Percentiles rank a stretch among this genome's conserved stretches.
Evolutionary conservation across 768 basidiomycete genomes (phyloP).

Genomic region (Lenzites betulinus): DNA sequence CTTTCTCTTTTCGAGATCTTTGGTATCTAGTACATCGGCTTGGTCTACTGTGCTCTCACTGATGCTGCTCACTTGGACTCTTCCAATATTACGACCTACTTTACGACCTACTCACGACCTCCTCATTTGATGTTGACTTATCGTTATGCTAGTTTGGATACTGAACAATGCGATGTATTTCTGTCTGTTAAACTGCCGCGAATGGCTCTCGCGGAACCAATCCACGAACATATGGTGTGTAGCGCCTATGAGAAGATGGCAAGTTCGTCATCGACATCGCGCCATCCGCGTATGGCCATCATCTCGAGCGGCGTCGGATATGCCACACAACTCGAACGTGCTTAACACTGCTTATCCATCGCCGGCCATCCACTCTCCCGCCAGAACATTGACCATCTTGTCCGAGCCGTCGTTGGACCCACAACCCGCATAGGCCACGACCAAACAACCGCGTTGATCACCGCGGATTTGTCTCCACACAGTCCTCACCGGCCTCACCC

Average conservation of each 20-base stretch:
- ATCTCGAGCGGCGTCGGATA: background rate
- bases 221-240: background rate
- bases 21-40: background rate
- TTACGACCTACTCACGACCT: conserved; percentile 20
- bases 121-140: conserved; percentile 10
- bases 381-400: too few species aligned
- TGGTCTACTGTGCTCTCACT: background rate
- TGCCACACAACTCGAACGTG: too few species aligned
- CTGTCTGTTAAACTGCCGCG: background rate
- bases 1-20: background rate
- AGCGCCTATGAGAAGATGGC: background rate
- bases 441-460: too few species aligned
- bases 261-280: background rate
- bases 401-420: too few species aligned
- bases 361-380: too few species aligned
- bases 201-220: too few species aligned
- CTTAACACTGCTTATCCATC: too few species aligned
- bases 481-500: background rate
- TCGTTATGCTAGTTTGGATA: conserved; percentile 15
- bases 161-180: conserved; percentile 13
- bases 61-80: conserved; percentile 4
- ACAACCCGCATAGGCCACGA: too few species aligned
- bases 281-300: background rate
- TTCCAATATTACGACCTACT: background rate
- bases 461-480: background rate